A percentile compares a stretch with the other conserved stretches of the same genome.
phyloP scores from a whole-genome alignment of 148 eudicot species.

The Cornus suecica region DNA sequence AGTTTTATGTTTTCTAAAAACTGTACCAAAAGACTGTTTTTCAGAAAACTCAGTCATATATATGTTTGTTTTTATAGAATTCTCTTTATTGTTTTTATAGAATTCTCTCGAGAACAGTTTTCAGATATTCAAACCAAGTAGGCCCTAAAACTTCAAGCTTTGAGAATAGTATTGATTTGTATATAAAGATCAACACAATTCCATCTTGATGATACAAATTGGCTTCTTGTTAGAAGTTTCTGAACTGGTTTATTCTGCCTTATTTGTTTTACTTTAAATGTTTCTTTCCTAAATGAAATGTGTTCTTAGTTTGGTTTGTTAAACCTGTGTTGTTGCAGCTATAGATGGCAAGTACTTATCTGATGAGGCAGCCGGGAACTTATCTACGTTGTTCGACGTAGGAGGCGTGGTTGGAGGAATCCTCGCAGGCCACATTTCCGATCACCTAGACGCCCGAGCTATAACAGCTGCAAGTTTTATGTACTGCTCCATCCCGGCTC shows the following conservation, averaged over 20 bases:
- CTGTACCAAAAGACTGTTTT: too few species aligned
- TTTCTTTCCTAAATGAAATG: not conserved
- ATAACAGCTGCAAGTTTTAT: slow-evolving; percentile 90
- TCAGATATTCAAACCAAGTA: too few species aligned
- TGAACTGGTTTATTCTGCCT: not conserved
- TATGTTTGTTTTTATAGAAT: too few species aligned
- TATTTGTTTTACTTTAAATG: not conserved
- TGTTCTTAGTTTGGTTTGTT: not conserved
- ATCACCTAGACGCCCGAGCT: slow-evolving; percentile 72
- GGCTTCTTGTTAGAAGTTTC: too few species aligned
- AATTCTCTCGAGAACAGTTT: too few species aligned
- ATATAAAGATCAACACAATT: too few species aligned
- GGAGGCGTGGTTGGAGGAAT: slow-evolving; percentile 95
- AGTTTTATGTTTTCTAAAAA: too few species aligned
- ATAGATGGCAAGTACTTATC: slow-evolving; percentile 82
- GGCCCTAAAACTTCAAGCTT: not conserved
- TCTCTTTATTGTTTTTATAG: too few species aligned
- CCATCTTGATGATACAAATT: too few species aligned
- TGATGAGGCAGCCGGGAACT: slow-evolving; percentile 69
- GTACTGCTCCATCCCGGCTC: slow-evolving; percentile 78
- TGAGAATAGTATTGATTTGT: not conserved
- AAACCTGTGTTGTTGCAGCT: slow-evolving; percentile 42
- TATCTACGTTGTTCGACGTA: slow-evolving; percentile 84
- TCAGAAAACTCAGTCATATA: too few species aligned
- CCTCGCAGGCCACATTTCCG: slow-evolving; percentile 84